phyloP scores from a whole-genome alignment of 2,329 filamentous ascomycete genomes.

The Fusarium nodosum region DNA sequence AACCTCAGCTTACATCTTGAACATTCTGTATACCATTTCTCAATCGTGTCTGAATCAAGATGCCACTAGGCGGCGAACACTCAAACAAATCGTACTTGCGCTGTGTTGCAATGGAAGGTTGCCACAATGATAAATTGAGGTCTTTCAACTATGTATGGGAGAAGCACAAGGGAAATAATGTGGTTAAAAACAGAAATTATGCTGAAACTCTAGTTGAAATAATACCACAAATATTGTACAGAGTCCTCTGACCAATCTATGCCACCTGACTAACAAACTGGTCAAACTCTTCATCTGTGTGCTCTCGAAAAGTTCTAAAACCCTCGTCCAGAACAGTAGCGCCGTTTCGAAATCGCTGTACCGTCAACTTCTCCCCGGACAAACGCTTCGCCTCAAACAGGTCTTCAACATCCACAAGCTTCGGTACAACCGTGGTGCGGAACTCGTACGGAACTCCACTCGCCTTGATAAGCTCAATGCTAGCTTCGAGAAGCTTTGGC shows the following conservation, averaged over 20 bases:
- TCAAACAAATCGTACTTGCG: too few species aligned
- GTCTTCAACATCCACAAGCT: constrained; percentile 43
- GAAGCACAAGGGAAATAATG: too few species aligned
- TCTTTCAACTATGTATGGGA: too few species aligned
- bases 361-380: constrained; percentile 41
- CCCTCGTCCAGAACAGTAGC: constrained; percentile 16
- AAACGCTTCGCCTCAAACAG: constrained; percentile 44
- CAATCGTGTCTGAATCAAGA: too few species aligned
- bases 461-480: constrained; percentile 40
- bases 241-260: not conserved
- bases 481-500: constrained; percentile 30
- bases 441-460: constrained; percentile 43
- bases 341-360: constrained; percentile 42
- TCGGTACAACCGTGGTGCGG: constrained; percentile 43
- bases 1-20: too few species aligned
- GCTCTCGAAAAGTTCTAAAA: constrained; percentile 28
- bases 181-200: too few species aligned
- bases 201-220: not conserved
- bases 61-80: too few species aligned
- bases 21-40: too few species aligned
- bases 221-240: not conserved
- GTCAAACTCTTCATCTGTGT: constrained; percentile 42
- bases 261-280: constrained; percentile 35
- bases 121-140: too few species aligned
- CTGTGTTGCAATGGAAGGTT: too few species aligned